These are phyloP conservation scores for Dipodascopsis tothii DNA, from an alignment of 805 yeast genomes.

Conservation along the genomic window DNA sequence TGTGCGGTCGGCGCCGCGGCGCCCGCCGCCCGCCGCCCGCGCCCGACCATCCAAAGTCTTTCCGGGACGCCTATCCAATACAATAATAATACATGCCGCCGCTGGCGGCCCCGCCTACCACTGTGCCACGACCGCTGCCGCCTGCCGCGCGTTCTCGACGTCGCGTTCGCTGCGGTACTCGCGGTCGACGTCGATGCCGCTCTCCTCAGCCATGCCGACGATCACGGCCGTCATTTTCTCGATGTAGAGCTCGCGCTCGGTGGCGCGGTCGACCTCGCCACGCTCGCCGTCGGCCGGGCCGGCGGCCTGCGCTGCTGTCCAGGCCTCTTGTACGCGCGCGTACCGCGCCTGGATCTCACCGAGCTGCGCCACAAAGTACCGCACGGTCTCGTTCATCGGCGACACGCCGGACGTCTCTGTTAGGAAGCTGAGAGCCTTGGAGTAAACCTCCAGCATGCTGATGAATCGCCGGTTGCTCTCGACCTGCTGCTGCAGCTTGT, in stretches of 20 bases:
- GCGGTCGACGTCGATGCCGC: slow-evolving; percentile 1
- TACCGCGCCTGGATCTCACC: slow-evolving; percentile 9
- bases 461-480: slow-evolving; percentile 9
- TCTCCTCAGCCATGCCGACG: slow-evolving; percentile 7
- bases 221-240: slow-evolving; percentile 23
- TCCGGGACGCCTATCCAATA: too few species aligned
- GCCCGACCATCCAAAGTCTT: too few species aligned
- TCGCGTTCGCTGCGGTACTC: slow-evolving; percentile 2
- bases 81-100: too few species aligned
- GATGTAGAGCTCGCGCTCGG: slow-evolving; percentile 18
- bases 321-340: neutral
- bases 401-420: slow-evolving; percentile 16
- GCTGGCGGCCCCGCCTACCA: slow-evolving; percentile 2
- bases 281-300: neutral
- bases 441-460: slow-evolving; percentile 7
- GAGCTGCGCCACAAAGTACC: slow-evolving; percentile 15
- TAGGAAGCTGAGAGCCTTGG: slow-evolving; percentile 14
- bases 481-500: slow-evolving; percentile 6
- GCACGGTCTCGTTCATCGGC: slow-evolving; percentile 21
- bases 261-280: neutral
- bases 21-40: too few species aligned
- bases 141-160: slow-evolving; percentile 2
- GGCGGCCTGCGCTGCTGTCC: neutral
- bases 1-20: too few species aligned
- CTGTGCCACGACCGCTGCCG: neutral